Base-by-base conservation (phyloP, 116 monocot species). In the Posidonia oceanica region DNA sequence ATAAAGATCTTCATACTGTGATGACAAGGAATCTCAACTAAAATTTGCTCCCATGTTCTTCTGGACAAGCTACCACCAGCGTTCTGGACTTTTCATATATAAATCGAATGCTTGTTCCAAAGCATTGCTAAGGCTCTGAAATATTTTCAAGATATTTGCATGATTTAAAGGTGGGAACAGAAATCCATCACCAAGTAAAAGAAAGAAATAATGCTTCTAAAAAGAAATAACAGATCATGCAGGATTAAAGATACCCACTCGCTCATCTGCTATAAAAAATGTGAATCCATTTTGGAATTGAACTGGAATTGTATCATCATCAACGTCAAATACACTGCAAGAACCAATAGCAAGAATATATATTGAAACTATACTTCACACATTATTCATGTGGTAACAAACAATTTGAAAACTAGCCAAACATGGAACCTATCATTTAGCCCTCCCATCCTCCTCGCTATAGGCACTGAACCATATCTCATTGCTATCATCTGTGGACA, bases 391-490 rank as follows among this genome's bases (percentile, higher is more conserved):
- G 14, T 38, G 10, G 52, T 68, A n/a, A 68, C 51, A 17, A n/a
- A 37, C 57, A 17, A 37, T 37, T 56, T 20, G 59, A 44, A 44
- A 71, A 13, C 17, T 7, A 8, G 54, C 16, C 16, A 17, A 57
- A 52, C 8, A 5, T 36, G 55, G 10, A 61, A 88, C 94, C 86
- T 91, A 71, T 96, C 96, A 74, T 87, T 91, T 72, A 96, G 70
- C 5, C 96, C 96, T 48, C 91, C 96, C 16, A 88, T 96, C 70
- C 68, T 83, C 73, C 95, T 80, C 51, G 75, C 91, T 83, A 96
- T 83, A n/a, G 96, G 96, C 37, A 96, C 83, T 40, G 91, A 79
- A 67, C 96, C 96, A 71, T 96, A 96, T 85, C 86, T 84, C 96
- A 91, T 91, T 59, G 91, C 88, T 76, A 96, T 96, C 91, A 96